These are phyloP conservation scores for Fusarium oxysporum DNA, from an alignment of 2,329 filamentous ascomycete genomes.

Conservation along the genomic window DNA sequence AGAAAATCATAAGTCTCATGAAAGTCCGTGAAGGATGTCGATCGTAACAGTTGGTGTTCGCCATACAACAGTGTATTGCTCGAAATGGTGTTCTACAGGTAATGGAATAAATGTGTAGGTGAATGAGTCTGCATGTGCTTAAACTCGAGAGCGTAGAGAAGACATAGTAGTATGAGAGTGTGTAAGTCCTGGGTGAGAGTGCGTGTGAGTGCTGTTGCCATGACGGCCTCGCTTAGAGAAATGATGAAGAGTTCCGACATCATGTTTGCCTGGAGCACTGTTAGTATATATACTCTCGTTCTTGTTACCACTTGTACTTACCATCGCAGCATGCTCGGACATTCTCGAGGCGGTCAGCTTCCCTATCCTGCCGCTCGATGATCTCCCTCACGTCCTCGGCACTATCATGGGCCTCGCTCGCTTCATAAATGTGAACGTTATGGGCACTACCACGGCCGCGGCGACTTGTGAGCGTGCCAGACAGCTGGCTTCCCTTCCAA, in stretches of 20 bases:
- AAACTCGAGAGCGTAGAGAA: conserved; percentile 53
- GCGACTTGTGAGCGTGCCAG: conserved; percentile 65
- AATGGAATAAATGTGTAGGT: conserved; percentile 10
- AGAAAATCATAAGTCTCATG: conserved; percentile 48
- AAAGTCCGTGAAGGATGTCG: conserved; percentile 46
- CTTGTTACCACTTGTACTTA: conserved; percentile 58
- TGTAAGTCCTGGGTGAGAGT: conserved; percentile 53
- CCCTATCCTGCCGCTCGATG: conserved; percentile 81
- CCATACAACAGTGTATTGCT: conserved; percentile 22
- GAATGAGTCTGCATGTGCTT: conserved; percentile 24
- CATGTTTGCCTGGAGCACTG: conserved; percentile 72
- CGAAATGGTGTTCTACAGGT: conserved; percentile 8
- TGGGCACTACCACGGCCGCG: conserved; percentile 62
- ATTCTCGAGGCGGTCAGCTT: conserved; percentile 87
- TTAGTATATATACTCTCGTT: conserved; percentile 34
- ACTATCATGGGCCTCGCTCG: conserved; percentile 76
- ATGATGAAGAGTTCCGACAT: conserved; percentile 71
- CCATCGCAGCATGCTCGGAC: conserved; percentile 98
- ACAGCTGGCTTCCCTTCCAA: conserved; percentile 62
- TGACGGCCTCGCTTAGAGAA: conserved; percentile 59
- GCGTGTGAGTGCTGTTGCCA: conserved; percentile 50
- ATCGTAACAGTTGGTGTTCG: conserved; percentile 41
- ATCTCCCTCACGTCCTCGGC: conserved; percentile 85
- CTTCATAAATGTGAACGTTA: conserved; percentile 66
- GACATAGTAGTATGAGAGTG: conserved; percentile 51